Evolutionary conservation across 176 grass and related monocot species (phyloP), one percentile per base, ranked within the genome.

Genomic region (Typha latifolia): DNA sequence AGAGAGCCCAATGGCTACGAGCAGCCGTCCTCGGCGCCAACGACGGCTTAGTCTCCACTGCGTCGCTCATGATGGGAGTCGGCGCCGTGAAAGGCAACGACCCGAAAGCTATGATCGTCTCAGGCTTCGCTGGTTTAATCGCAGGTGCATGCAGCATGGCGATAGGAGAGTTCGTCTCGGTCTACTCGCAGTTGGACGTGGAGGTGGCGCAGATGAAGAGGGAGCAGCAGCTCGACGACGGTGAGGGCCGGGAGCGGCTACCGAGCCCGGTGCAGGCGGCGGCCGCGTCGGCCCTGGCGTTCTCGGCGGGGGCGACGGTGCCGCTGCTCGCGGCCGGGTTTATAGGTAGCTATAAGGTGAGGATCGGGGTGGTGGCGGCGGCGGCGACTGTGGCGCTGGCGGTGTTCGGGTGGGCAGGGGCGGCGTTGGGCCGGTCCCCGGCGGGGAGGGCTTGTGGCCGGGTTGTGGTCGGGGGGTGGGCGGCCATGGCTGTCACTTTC

Each of bases 111-210:
- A 87, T 91, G 83, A 68, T 91, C 29, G 32, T 91, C 62, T 86
- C 84, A 34, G 88, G 88, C 11, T 81, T 91, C 78, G 88, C 88
- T 4, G 88, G 88, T 0, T 80, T 91, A 12, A 71, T 91, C 55
- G 88, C 88, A 0, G 88, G 88, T 34, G 88, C 84, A 0, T 87
- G 73, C 81, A 84, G 80, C 84, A 91, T 91, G 88, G 88, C 84
- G 66, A 87, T 87, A 73, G 88, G 88, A 3, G 88, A 91, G 80
- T 91, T 87, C 77, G 88, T 91, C 14, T 91, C 88, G 3, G 88
- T 91, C 15, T 84, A 77, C 84, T 84, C 88, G 21, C 88, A 91
- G 84, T 77, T 79, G 32, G 88, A 91, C 70, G 77, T 81, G 15
- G 88, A 86, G 80, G 23, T 91, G 9, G 73, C 84, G 62, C 88